phyloP scores from a whole-genome alignment of 805 yeast genomes.

The Pichia exigua region DNA sequence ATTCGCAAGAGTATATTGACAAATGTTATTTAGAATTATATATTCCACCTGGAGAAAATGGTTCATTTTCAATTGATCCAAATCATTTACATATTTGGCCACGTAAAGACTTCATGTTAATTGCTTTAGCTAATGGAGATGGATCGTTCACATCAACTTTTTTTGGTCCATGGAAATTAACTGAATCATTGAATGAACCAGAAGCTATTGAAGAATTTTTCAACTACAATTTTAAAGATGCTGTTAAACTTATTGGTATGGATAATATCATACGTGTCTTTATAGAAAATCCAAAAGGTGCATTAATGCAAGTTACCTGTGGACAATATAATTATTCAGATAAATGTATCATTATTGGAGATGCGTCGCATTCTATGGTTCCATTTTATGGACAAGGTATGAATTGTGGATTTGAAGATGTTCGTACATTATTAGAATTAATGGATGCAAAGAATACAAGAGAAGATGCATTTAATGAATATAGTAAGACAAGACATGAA shows the following conservation, averaged over 20 bases:
- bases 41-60: constrained; percentile 50
- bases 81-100: constrained; percentile 94
- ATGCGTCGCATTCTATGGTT: constrained; percentile 95
- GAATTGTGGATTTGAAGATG: constrained; percentile 95
- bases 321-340: constrained; percentile 61
- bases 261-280: constrained; percentile 39
- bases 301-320: constrained; percentile 67
- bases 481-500: constrained; percentile 46
- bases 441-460: constrained; percentile 34
- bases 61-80: constrained; percentile 48
- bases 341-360: constrained; percentile 68
- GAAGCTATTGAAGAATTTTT: constrained; percentile 45
- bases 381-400: constrained; percentile 98
- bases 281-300: constrained; percentile 59
- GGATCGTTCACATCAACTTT: constrained; percentile 87
- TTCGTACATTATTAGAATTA: constrained; percentile 53
- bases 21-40: constrained; percentile 75
- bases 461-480: constrained; percentile 42
- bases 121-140: constrained; percentile 78
- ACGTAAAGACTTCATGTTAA: constrained; percentile 74
- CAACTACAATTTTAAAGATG: constrained; percentile 61
- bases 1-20: constrained; percentile 69
- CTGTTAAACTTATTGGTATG: constrained; percentile 57
- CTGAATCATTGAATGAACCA: constrained; percentile 43
- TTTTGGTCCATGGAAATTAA: constrained; percentile 70